A percentile compares a stretch with the other conserved stretches of the same genome.
phyloP scores from a whole-genome alignment of 2,329 filamentous ascomycete genomes.

The Arthroderma sp. region DNA sequence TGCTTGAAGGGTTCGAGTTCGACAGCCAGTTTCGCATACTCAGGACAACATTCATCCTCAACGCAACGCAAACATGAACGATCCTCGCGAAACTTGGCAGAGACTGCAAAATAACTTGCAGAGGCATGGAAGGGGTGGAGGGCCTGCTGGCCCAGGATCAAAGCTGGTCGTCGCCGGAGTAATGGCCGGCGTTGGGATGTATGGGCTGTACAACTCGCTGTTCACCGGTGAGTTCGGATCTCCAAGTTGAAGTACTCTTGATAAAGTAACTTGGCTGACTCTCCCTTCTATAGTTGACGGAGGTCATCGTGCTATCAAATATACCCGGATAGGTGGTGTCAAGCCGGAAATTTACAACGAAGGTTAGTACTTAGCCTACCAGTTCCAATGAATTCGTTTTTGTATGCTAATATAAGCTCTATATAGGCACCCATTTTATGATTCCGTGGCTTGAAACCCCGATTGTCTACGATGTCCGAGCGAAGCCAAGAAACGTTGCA shows the following conservation, averaged over 20 bases:
- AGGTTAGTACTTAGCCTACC: constrained; percentile 42
- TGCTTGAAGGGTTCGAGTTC: too few relatives aligned
- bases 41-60: too few relatives aligned
- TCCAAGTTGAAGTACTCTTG: not conserved
- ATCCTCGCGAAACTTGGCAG: constrained; percentile 54
- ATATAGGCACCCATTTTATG: constrained; percentile 71
- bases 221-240: constrained; percentile 47
- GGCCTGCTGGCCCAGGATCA: constrained; percentile 40
- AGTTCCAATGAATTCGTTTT: not conserved
- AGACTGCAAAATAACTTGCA: constrained; percentile 51
- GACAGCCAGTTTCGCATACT: too few relatives aligned
- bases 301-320: constrained; percentile 98
- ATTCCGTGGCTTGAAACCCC: constrained; percentile 97
- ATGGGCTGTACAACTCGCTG: constrained; percentile 42
- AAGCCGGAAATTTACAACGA: constrained; percentile 92
- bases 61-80: constrained; percentile 15
- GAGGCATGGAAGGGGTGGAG: constrained; percentile 38
- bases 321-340: constrained; percentile 81
- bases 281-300: constrained; percentile 56
- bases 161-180: constrained; percentile 40
- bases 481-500: constrained; percentile 90
- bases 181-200: constrained; percentile 33
- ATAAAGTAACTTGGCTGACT: constrained; percentile 6
- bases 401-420: constrained; percentile 2
- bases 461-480: constrained; percentile 93